Evolutionary conservation across 768 basidiomycete species (phyloP), one percentile per base, ranked within the genome.

Genomic region (Russula lepida): DNA sequence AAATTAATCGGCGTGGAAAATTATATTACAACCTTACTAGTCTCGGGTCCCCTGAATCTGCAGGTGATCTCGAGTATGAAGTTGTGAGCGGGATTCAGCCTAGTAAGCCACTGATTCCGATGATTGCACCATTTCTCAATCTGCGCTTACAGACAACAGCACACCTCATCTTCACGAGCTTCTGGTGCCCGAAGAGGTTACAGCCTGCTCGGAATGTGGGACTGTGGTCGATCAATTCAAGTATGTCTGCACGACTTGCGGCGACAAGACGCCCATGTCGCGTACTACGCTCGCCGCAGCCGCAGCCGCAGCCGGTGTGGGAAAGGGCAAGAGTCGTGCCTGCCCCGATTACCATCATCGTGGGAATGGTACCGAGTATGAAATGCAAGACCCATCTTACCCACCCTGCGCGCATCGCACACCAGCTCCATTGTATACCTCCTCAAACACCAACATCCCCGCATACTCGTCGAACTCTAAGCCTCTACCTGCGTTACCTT

Each of bases 211-310:
- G 0, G 82, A 83, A 49, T 98, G 95, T 67, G 88, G 87, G 15
- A 71, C 78, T 0, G 68, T 84, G 6, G 75, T 98, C 21, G 87
- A 92, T 54, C 80, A 83, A n/a, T 84, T 95, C 70, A 85, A 91
- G 49, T 97, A 98, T 71, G 86, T 95, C 15, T 98, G 95, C 69
- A 80, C 86, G 4, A 87, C 85, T 25, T 95, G 94, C 67, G 92
- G 92, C 9, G 88, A 90, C 72, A 90, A 85, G 70, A 73, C 78
- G 50, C 81, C 87, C 9, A 52, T 47, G 7, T 62, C 61, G 5
- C 60, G 62, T 13, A 28, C 32, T 15, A 57, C 33, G 19, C 55
- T 71, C 5, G 71, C 63, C 63, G 53, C 63, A 60, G 57, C 63
- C 64, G 53, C 63, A 61, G 57, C 63, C 52, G 61, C 65, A 56